These are phyloP conservation scores for Chaetothyriales sp. DNA, from an alignment of 2,329 filamentous ascomycete species.

Conservation along the genomic window DNA sequence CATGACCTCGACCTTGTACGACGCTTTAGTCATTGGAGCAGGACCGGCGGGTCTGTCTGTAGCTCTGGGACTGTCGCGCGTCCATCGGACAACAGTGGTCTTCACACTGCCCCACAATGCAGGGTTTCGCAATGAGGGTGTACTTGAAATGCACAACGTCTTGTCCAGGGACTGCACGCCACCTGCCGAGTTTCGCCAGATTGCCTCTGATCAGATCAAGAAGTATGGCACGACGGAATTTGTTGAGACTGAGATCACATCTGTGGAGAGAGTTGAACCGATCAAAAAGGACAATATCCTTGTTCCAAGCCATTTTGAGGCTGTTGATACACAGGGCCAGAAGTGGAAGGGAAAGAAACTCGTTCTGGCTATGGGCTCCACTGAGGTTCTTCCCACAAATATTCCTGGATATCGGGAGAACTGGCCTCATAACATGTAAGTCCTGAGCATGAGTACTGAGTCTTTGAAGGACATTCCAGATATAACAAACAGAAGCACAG, in stretches of 20 bases:
- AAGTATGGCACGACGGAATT: conserved; percentile 6
- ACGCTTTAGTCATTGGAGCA: conserved; percentile 4
- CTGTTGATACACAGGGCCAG: conserved; percentile 4
- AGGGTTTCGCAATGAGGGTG: conserved; percentile 16
- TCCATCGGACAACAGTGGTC: conserved; percentile 12
- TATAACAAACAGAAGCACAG: too few species aligned
- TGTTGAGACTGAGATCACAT: conserved; percentile 4
- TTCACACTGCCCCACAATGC: conserved; percentile 7
- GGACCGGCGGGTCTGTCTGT: conserved; percentile 16
- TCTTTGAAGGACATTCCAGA: too few species aligned
- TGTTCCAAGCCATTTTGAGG: conserved; percentile 6
- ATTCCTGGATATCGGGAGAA: conserved; percentile 14
- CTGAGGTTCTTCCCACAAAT: conserved; percentile 12
- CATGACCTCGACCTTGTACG: conserved; percentile 23
- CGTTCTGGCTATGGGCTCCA: conserved; percentile 14
- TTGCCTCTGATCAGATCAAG: conserved; percentile 12
- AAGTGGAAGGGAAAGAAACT: conserved; percentile 12
- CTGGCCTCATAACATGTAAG: conserved; percentile 17
- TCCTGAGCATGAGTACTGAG: too few species aligned
- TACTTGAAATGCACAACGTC: conserved; percentile 12
- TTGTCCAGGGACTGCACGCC: conserved; percentile 15
- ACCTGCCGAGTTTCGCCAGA: conserved; percentile 13
- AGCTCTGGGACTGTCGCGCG: conserved; percentile 14
- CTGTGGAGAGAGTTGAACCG: neutral
- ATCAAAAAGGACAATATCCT: too few species aligned